Evolutionary conservation across 2,329 filamentous ascomycete genomes (phyloP).

Genomic region (Phialophora tarda): DNA sequence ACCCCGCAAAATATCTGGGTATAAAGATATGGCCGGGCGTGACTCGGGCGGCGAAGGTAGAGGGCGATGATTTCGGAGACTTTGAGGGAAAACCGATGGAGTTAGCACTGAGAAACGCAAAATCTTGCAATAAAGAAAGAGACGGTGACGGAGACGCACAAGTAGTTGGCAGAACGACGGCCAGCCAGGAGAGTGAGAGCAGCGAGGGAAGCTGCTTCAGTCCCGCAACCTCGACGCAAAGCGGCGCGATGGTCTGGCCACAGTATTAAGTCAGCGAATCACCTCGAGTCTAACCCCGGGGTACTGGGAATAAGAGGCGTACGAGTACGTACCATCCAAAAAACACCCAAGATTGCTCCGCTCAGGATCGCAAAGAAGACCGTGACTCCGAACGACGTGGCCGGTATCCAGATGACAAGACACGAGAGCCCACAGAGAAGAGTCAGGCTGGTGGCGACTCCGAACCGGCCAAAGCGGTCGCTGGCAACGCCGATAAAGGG

Average conservation of each 20-base stretch:
- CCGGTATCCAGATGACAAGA: slow-evolving; percentile 55
- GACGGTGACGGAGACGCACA: slow-evolving; percentile 46
- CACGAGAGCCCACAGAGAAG: slow-evolving; percentile 47
- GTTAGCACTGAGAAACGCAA: not conserved
- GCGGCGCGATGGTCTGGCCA: slow-evolving; percentile 38
- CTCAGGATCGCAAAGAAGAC: slow-evolving; percentile 52
- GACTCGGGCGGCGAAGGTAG: slow-evolving; percentile 52
- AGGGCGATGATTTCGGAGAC: slow-evolving; percentile 60
- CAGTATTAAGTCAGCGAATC: not conserved
- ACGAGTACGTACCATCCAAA: slow-evolving; percentile 51
- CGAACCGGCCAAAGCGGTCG: slow-evolving; percentile 52
- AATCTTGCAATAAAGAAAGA: not conserved
- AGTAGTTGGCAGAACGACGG: slow-evolving; percentile 49
- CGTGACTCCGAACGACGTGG: slow-evolving; percentile 49
- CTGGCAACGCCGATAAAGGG: slow-evolving; percentile 53
- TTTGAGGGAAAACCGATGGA: not conserved
- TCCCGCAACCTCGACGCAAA: slow-evolving; percentile 41
- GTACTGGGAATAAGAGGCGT: not conserved
- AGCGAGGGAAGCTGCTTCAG: slow-evolving; percentile 38
- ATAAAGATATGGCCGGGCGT: slow-evolving; percentile 54
- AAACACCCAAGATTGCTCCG: slow-evolving; percentile 55
- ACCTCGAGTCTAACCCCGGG: not conserved
- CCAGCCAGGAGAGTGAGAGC: slow-evolving; percentile 39
- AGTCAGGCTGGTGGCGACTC: slow-evolving; percentile 49
- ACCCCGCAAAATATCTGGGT: slow-evolving; percentile 59